Conservation (phyloP, 129 eudicot genomes). For the Heracleum sosnowskyi region DNA sequence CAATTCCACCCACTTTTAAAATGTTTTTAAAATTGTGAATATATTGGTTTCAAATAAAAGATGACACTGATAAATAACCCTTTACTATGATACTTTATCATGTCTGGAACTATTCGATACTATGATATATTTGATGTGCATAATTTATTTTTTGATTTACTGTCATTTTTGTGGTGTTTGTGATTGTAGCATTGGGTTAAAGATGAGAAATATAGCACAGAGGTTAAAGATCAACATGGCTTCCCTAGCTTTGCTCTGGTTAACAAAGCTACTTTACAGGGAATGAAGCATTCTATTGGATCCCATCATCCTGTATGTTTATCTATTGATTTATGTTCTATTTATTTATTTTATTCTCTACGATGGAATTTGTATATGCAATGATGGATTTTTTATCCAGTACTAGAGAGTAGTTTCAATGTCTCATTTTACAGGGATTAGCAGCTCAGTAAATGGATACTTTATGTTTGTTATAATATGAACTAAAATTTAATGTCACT, state of each 20-base stretch:
- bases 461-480: no score
- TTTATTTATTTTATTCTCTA: background rate
- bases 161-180: background rate
- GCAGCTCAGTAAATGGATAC: background rate
- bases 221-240: constrained; percentile 83
- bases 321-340: background rate
- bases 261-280: constrained; percentile 80
- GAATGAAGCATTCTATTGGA: constrained; percentile 70
- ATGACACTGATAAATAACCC: no score
- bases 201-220: constrained; percentile 65
- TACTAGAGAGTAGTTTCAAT: background rate
- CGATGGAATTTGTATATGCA: background rate
- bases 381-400: background rate
- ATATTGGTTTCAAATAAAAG: no score
- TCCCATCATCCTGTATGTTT: constrained; percentile 62
- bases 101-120: no score
- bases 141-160: background rate
- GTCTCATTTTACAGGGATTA: background rate
- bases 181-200: constrained; percentile 71
- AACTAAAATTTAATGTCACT: no score
- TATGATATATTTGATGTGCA: background rate
- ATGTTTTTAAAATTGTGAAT: no score
- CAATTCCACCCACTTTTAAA: no score
- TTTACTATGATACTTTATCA: background rate
- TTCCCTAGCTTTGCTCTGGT: constrained; percentile 69